Evolutionary conservation across 1,139 yeast genomes (phyloP), one percentile per base, ranked within the genome.

Genomic region (Candida sp.): DNA sequence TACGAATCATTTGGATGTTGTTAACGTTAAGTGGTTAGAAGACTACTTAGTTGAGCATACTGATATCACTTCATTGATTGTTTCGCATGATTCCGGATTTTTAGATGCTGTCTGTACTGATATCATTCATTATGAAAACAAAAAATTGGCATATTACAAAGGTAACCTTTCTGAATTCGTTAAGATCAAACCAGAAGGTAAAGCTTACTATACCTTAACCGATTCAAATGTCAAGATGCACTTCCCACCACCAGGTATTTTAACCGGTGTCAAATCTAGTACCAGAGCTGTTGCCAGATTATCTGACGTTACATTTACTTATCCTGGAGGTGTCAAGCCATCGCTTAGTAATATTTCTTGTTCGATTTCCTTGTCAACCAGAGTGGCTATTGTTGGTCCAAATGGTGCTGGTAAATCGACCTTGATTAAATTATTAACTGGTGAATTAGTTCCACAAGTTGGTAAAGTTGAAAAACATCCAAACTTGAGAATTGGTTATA

Each of bases 361-460:
- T 68, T 86, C 96, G 11, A 77, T 93, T 50, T 87, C 96, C 1
- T 75, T 93, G 50, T 87, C 96, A 15, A 91, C 98, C 36, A 86
- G 99, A 71, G 97, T 93, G 52, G 99, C 98, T 38, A 84, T 93
- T 58, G 71, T 93, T 50, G 99, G 99, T 45, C 98, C 99, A 51
- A 93, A 93, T 64, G 99, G 99, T 77, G 99, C 99, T 45, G 99
- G 99, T 73, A 93, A 93, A 66, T 89, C 97, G 5, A 93, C 99
- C 19, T 77, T 93, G 59, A 93, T 93, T 68, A 93, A 93, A 68
- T 75, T 91, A 43, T 77, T 93, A 56, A 93, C 98, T 9, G 99
- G 88, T 50, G 99, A 93, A 67, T 75, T 89, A 49, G 78, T 87
- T 43, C 97, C 99, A 25, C 77, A 81, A 52, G 78, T 71, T 51